These are phyloP conservation scores for Xylaria sp. DNA, from an alignment of 2,329 filamentous ascomycete species.

Conservation along the genomic window DNA sequence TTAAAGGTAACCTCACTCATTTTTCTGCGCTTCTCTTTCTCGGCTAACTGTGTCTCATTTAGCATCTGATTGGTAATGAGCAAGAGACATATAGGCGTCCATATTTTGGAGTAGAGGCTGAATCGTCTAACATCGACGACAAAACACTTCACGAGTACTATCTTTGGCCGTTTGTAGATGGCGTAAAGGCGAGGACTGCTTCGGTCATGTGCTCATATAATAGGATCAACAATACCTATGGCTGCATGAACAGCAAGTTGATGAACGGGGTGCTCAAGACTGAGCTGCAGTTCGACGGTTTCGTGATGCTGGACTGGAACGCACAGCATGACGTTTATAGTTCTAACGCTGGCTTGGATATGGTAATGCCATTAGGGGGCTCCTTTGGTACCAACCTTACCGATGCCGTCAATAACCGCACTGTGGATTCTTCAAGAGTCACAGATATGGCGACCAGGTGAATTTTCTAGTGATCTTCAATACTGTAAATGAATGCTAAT, in stretches of 20 bases:
- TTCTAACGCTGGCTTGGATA: slow-evolving; percentile 67
- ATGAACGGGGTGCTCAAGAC: slow-evolving; percentile 72
- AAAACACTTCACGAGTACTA: slow-evolving; percentile 70
- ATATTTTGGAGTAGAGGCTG: slow-evolving; percentile 54
- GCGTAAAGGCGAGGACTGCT: slow-evolving; percentile 60
- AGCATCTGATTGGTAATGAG: slow-evolving; percentile 67
- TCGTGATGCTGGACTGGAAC: slow-evolving; percentile 72
- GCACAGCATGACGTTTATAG: slow-evolving; percentile 66
- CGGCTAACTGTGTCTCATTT: slow-evolving; percentile 36
- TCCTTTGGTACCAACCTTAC: slow-evolving; percentile 72
- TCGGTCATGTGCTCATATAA: slow-evolving; percentile 74
- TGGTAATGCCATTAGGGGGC: slow-evolving; percentile 68
- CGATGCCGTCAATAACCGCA: slow-evolving; percentile 77
- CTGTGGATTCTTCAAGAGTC: slow-evolving; percentile 70
- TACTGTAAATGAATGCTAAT: slow-evolving; percentile 43
- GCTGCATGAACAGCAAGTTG: slow-evolving; percentile 73
- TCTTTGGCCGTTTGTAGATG: slow-evolving; percentile 69
- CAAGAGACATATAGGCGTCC: slow-evolving; percentile 59
- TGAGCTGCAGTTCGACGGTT: slow-evolving; percentile 70
- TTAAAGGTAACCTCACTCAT: slow-evolving; percentile 54
- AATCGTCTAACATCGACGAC: slow-evolving; percentile 69
- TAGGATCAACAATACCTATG: slow-evolving; percentile 73
- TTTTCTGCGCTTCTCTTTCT: background rate
- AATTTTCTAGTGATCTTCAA: slow-evolving; percentile 48
- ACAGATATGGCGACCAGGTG: slow-evolving; percentile 80